Percentiles rank a stretch among this genome's conserved stretches.
Evolutionary conservation across 169 alveolate species (phyloP).

Genomic region (Eimeria brunetti): DNA sequence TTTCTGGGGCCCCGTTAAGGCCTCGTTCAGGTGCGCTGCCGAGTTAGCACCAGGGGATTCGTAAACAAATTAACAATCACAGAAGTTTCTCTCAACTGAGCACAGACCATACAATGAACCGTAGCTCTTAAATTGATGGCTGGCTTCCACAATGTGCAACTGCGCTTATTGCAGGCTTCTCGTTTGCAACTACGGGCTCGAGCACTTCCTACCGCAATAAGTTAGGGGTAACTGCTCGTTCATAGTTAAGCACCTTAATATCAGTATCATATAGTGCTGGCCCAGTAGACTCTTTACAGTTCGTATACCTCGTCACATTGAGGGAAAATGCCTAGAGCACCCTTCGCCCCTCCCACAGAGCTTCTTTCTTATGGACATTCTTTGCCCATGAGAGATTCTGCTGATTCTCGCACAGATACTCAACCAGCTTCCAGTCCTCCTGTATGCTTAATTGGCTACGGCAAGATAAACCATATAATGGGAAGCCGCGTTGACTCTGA

Average conservation of each 20-base stretch:
- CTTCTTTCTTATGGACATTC: neutral
- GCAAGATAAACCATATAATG: neutral
- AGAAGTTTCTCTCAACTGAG: neutral
- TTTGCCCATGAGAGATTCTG: neutral
- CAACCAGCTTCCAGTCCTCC: neutral
- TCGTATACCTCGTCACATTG: neutral
- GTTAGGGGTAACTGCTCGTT: neutral
- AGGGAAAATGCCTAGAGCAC: slow-evolving; percentile 22
- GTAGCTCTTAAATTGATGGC: neutral
- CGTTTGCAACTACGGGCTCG: neutral
- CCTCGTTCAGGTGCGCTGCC: neutral
- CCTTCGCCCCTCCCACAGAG: neutral
- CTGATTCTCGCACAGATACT: neutral
- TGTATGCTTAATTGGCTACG: neutral
- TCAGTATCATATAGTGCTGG: neutral
- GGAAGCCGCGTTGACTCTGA: neutral
- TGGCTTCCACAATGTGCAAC: neutral
- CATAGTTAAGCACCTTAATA: neutral
- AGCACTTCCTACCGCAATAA: neutral
- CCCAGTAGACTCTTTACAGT: neutral
- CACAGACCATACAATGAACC: neutral
- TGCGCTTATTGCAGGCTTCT: neutral
- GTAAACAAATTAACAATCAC: neutral
- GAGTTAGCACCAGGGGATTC: neutral
- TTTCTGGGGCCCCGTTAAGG: neutral